These are phyloP conservation scores for Glaciozyma antarctica DNA, from an alignment of 768 basidiomycete genomes.

Conservation along the genomic window DNA sequence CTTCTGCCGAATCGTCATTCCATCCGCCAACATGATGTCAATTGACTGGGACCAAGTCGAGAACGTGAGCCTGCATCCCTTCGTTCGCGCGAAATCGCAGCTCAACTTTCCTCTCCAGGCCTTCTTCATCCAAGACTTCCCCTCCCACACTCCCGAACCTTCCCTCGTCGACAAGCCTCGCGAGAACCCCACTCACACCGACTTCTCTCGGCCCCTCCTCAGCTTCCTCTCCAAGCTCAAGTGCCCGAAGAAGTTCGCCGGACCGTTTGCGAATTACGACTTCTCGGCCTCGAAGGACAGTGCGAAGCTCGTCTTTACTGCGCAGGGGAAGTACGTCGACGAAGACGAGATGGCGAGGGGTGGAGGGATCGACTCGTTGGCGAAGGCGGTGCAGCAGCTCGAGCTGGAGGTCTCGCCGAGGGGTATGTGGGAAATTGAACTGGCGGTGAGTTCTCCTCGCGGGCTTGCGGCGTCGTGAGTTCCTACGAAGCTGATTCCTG, in stretches of 20 bases:
- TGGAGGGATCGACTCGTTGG: conserved; percentile 19
- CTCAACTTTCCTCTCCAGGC: not conserved
- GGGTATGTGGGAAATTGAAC: conserved; percentile 24
- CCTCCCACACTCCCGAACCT: not conserved
- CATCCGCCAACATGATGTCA: conserved; percentile 19
- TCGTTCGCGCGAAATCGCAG: not conserved
- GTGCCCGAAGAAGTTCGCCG: conserved; percentile 3
- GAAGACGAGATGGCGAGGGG: conserved; percentile 1
- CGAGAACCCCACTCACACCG: conserved; percentile 18
- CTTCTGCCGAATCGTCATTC: conserved; percentile 25
- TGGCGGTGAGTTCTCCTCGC: not conserved
- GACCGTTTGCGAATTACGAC: not conserved
- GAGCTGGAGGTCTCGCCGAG: conserved; percentile 4
- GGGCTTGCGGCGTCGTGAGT: not conserved
- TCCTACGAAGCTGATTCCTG: no score
- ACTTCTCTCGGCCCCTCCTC: conserved; percentile 10
- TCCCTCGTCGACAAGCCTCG: not conserved
- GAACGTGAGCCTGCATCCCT: conserved; percentile 8
- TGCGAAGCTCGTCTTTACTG: conserved; percentile 4
- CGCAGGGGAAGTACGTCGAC: conserved; percentile 11
- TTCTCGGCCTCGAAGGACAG: not conserved
- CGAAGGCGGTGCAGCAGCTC: conserved; percentile 9
- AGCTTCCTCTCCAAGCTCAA: conserved; percentile 1
- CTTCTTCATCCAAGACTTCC: conserved; percentile 27
- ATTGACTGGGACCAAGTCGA: conserved; percentile 23